Conservation (phyloP, 1,139 yeast species). For the Taphrina deformans region DNA sequence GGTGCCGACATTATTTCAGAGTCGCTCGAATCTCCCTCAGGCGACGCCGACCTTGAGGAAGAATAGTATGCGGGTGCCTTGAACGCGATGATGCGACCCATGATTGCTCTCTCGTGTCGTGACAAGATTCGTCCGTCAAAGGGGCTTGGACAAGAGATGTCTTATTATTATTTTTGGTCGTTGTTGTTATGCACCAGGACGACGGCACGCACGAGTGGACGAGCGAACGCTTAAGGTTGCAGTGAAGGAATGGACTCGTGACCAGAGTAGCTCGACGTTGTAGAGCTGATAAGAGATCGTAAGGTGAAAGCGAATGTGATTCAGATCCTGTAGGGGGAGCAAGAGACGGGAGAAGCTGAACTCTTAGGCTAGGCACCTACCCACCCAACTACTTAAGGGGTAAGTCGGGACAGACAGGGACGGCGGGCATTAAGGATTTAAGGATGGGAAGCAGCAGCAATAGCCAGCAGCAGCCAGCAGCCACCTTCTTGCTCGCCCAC, state of each 20-base stretch:
- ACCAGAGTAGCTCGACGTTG: too few relatives aligned
- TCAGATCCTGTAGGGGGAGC: background rate
- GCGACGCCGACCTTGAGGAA: constrained; percentile 15
- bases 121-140: background rate
- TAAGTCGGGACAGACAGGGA: background rate
- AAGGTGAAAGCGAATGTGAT: background rate
- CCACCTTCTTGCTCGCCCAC: too few relatives aligned
- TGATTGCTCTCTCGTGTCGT: background rate
- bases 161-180: background rate
- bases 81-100: constrained; percentile 34
- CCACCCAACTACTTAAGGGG: background rate
- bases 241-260: background rate
- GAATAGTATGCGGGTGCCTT: constrained; percentile 30
- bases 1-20: constrained; percentile 6
- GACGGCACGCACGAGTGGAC: background rate
- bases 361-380: too few relatives aligned
- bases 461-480: too few relatives aligned
- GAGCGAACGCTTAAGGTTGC: background rate
- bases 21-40: constrained; percentile 20
- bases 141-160: background rate
- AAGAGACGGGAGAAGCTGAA: background rate
- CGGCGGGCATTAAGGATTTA: background rate
- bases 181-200: background rate
- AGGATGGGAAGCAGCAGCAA: too few relatives aligned
- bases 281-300: background rate